Base-by-base conservation (phyloP, 2,329 filamentous ascomycete genomes). In the Colletotrichum sansevieriae region DNA sequence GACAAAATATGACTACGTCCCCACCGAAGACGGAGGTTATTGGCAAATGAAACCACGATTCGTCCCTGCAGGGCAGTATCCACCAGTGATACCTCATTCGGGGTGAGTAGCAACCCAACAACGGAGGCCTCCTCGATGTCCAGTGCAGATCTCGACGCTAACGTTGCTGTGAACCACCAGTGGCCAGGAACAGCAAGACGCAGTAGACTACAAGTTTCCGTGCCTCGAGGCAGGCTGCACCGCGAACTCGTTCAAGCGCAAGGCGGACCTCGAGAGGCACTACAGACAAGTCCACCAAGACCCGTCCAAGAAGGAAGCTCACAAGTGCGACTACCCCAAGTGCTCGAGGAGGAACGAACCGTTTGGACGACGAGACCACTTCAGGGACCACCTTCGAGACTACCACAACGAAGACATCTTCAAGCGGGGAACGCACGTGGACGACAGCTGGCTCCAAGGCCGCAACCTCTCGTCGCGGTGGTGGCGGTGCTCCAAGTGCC, bases 401-500 rank as follows among this genome's bases (percentile, higher is more conserved):
- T 86, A 80, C 70, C 87, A 89, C 79, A 79, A 80, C 63, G 87
- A 89, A 73, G 85, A 88, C 68, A 81, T 87, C 39, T 78, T 80
- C 72, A 84, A 84, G 78, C 82, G 84, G 18, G 81, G 82, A 33
- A 75, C 75, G 22, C 35, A 55, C 57, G 70, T 76, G 64, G 74
- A 76, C 46, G 76, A 78, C 43, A 78, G 77, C 70, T 84, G 81
- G 82, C 73, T 81, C 52, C 73, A 79, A 10, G 77, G 74, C 54
- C 80, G 83, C 66, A 78, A 79, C 60, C 73, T 83, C 37, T 75
- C 79, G 22, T 67, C 67, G 3, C 76, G 72, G 3, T 88, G 85
- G 85, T 89, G 85, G 85, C 82, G 87, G 41, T 89, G 87, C 76
- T 78, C 80, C 57, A 83, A 83, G 68, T 88, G 87, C 73, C 81